phyloP scores from a whole-genome alignment of 805 yeast species.

The Saccharomycopsis javanensis region DNA sequence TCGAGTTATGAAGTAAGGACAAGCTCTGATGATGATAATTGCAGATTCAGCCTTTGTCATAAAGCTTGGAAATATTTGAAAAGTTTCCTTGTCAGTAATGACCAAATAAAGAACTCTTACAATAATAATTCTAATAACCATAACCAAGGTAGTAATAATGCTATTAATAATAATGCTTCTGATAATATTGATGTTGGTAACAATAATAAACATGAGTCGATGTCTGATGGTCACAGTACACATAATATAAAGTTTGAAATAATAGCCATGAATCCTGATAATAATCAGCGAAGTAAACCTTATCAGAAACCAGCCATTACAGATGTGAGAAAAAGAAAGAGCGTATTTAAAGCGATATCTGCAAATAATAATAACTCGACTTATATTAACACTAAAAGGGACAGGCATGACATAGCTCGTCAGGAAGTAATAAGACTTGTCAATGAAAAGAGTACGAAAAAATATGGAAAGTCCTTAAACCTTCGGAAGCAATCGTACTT shows the following conservation, averaged over 20 bases:
- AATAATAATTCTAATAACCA: background rate
- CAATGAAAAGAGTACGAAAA: background rate
- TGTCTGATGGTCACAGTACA: too few relatives aligned
- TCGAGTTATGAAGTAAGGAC: background rate
- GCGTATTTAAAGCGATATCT: background rate
- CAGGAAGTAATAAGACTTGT: background rate
- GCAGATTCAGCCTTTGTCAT: background rate
- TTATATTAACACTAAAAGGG: background rate
- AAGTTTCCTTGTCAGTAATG: background rate
- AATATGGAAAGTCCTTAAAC: background rate
- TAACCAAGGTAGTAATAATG: background rate
- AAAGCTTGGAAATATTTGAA: constrained; percentile 1
- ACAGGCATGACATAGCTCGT: background rate
- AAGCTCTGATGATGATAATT: background rate
- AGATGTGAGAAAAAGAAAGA: background rate
- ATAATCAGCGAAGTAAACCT: background rate
- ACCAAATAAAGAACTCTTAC: background rate
- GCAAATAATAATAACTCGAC: background rate
- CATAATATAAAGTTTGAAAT: background rate
- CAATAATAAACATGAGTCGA: too few relatives aligned
- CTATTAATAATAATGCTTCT: background rate
- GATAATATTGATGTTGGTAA: background rate
- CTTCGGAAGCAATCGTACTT: background rate
- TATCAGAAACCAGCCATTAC: background rate
- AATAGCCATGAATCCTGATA: background rate